Evolutionary conservation across 176 grass and related monocot genomes (phyloP), one percentile per base, ranked within the genome.

Genomic region (Lolium perenne): DNA sequence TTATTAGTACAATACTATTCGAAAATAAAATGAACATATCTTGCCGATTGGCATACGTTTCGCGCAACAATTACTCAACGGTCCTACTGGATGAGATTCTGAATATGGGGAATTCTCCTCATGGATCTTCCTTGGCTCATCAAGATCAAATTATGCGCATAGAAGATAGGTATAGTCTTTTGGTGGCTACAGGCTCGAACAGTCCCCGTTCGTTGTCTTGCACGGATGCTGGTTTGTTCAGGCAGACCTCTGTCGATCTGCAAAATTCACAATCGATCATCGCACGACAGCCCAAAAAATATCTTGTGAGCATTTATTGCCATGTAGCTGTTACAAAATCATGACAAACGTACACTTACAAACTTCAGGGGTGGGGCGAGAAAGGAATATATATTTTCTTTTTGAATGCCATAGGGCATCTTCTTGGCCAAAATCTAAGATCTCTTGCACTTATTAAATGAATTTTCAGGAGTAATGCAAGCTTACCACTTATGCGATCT

Each of bases 401-500:
- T 15, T 65, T 65, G 12, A 16, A 53, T 77, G n/a, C 15, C 26
- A 77, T 62, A 32, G 15, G 69, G 9, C 60, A 76, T 59, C 51
- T 26, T 50, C 29, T 22, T 78, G 2, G 41, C 12, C 43, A 56
- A 82, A 73, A 65, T 68, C 18, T 74, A 79, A 84, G 49, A 59
- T 43, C 38, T 3, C 15, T 56, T 60, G 12, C 67, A 15, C 11
- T 38, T 74, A 73, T 84, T 80, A 49, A 84, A 10, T 20, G 29
- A 62, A 4, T 23, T 68, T 48, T 70, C 25, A 11, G 29, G n/a
- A 5, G 11, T 38, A 71, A 76, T 73, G 58, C 70, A 84, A 55
- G 43, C 82, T 77, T 87, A 80, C 87, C 90, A 2, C 8, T 87
- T 86, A 94, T 68, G 95, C 87, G 74, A 77, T 81, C 50, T 83